These are phyloP conservation scores for Alternaria hordeiaustralica DNA, from an alignment of 2,329 filamentous ascomycete genomes.

Conservation along the genomic window DNA sequence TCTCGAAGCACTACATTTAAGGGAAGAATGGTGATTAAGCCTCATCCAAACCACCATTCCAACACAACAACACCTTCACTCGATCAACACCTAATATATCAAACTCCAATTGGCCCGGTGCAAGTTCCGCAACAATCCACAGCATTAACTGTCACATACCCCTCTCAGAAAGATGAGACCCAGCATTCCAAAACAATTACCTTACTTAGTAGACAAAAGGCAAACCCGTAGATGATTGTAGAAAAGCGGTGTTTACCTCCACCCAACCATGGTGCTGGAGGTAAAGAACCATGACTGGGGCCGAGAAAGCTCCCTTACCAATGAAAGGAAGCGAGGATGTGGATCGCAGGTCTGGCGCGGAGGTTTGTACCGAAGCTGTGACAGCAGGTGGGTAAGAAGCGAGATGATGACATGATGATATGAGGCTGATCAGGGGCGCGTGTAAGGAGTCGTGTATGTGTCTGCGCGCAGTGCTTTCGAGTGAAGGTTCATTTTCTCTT, in stretches of 20 bases:
- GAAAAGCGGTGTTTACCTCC: neutral
- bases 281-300: neutral
- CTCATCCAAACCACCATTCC: neutral
- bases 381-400: neutral
- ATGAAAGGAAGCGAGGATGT: neutral
- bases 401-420: neutral
- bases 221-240: neutral
- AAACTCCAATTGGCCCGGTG: neutral
- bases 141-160: neutral
- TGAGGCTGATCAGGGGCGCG: neutral
- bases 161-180: neutral
- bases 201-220: neutral
- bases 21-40: neutral
- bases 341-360: neutral
- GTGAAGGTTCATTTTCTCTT: neutral
- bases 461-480: neutral
- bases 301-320: neutral
- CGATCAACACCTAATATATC: neutral
- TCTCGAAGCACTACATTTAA: neutral
- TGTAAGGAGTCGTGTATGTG: neutral
- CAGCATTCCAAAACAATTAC: neutral
- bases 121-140: neutral
- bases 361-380: neutral
- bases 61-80: neutral
- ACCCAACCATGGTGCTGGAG: neutral